Percentiles rank a stretch among this genome's conserved stretches.
phyloP scores from a whole-genome alignment of 202 grass and related monocot species.

The Panicum hallii region DNA sequence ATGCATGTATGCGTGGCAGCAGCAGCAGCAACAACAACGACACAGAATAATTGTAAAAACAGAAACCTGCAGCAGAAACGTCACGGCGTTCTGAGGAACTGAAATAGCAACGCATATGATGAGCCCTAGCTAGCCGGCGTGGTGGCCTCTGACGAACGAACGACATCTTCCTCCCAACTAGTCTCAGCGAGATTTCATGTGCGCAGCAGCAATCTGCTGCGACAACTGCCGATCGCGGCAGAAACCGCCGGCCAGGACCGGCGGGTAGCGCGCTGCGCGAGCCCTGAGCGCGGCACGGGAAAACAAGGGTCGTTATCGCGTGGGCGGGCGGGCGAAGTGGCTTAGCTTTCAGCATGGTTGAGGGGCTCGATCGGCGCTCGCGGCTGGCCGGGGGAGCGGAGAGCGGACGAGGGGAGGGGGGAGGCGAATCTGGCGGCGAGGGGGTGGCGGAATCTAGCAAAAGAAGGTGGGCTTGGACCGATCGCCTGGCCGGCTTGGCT shows the following conservation, averaged over 20 bases:
- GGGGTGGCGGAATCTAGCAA: constrained; percentile 68
- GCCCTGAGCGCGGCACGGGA: background rate
- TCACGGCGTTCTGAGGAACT: background rate
- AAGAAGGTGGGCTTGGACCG: constrained; percentile 62
- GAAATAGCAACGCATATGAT: background rate
- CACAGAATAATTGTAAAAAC: too few relatives aligned
- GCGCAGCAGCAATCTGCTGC: background rate
- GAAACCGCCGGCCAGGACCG: background rate
- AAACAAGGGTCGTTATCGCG: constrained; percentile 57
- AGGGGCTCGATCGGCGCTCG: background rate
- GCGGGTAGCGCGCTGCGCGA: too few relatives aligned
- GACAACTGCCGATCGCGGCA: background rate
- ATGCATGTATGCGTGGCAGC: background rate
- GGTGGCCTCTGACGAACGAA: background rate
- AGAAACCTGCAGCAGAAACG: background rate
- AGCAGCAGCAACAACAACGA: background rate
- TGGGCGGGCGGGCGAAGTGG: constrained; percentile 14
- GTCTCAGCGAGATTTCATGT: constrained; percentile 43
- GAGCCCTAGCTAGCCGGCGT: background rate
- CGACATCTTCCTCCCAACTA: background rate
- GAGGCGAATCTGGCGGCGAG: constrained; percentile 59
- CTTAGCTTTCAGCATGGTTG: background rate
- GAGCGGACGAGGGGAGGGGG: constrained; percentile 16
- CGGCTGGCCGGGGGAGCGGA: background rate
- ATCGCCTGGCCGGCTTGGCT: constrained; percentile 11